Evolutionary conservation across 352 stramenopile species (phyloP), one percentile per base, ranked within the genome.

Genomic region (Elongisporangium undulatum): DNA sequence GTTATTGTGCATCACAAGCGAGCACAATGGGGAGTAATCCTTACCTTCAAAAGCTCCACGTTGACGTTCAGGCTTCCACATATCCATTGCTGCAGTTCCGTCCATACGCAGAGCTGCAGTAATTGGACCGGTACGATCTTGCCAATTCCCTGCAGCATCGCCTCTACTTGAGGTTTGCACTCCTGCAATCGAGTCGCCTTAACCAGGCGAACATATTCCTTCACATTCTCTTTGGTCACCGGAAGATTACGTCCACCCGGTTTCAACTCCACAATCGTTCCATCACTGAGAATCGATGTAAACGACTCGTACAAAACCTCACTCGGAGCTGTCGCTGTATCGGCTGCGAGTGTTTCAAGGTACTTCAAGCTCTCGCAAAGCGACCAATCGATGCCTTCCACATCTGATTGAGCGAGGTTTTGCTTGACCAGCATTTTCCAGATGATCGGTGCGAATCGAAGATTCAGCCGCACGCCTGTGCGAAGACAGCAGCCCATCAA

Each of bases 341-440:
- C 51, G 0, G 61, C 49, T 12, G 69, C 61, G 24, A 78, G 48
- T 13, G 63, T 53, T 49, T 82, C 74, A 21, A 82, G 57, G 21
- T 78, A 79, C 50, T 79, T 74, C 4, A 86, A 63, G 29, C 74
- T 84, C 21, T 87, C 77, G 49, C 77, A 83, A 3, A 84, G 52
- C n/a, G 77, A 81, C 26, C 66, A 60, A 49, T 89, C 80, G 22
- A 93, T 72, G 51, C 74, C 78, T 29, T 90, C 75, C 0, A 93
- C 62, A 45, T 93, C 84, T 4, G 73, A 59, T 8, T 84, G 67
- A 15, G 70, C 56, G 3, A 90, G 61, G n/a, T 65, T 87, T 55
- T 93, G 81, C 41, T 89, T 85, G 26, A 91, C 84, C 3, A 93
- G 54, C 69, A 89, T 75, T 58, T 93, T 93, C 84, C 84, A 93